These are phyloP conservation scores for Boletus subparvulus DNA, from an alignment of 768 basidiomycete species.

Conservation along the genomic window DNA sequence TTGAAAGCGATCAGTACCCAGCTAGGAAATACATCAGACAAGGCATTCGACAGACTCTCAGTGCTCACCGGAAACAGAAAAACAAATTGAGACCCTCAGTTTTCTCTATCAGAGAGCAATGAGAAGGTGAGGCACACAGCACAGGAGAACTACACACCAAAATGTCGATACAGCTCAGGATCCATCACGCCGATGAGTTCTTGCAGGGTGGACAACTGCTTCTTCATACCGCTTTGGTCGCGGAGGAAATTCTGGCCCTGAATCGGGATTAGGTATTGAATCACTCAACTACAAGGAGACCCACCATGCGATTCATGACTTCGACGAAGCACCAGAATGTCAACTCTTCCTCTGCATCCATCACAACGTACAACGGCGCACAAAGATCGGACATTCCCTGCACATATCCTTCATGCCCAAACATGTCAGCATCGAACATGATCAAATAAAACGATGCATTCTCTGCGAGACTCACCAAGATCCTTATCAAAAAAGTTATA, in stretches of 20 bases:
- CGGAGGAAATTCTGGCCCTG: constrained; percentile 94
- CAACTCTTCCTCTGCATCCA: constrained; percentile 83
- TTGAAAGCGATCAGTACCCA: constrained; percentile 95
- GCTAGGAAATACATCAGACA: constrained; percentile 36
- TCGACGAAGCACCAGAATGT: constrained; percentile 97
- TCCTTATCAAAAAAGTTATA: constrained; percentile 90
- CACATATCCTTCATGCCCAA: constrained; percentile 71
- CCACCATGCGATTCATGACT: constrained; percentile 93
- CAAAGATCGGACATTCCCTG: constrained; percentile 99
- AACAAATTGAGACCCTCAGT: constrained; percentile 90
- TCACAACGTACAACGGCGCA: constrained; percentile 89
- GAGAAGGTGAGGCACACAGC: not conserved
- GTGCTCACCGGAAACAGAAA: constrained; percentile 90
- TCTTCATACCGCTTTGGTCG: constrained; percentile 98
- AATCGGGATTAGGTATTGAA: constrained; percentile 5
- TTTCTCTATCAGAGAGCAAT: constrained; percentile 56
- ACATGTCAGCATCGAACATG: constrained; percentile 12
- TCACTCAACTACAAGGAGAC: constrained; percentile 24
- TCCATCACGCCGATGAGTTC: constrained; percentile 93
- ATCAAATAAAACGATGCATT: not conserved
- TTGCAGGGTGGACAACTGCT: constrained; percentile 85
- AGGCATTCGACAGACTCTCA: not conserved
- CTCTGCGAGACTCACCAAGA: constrained; percentile 55
- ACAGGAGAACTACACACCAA: constrained; percentile 48
- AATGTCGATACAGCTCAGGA: constrained; percentile 88